These are phyloP conservation scores for Linnemannia elongata DNA, from an alignment of 192 early-diverging fungal species.

Conservation along the genomic window DNA sequence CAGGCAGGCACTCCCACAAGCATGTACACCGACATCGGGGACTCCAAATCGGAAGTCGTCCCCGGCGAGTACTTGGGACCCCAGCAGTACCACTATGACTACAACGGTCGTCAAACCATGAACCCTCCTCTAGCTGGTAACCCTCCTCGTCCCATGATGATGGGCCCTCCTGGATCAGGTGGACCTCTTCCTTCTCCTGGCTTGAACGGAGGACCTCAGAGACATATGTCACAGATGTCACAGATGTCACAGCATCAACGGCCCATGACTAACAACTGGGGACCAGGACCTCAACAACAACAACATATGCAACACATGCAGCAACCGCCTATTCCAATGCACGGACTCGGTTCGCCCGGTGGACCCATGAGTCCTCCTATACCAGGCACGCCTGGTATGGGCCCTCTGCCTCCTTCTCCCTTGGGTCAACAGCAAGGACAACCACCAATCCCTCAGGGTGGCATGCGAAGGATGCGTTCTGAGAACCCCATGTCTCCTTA, in stretches of 20 bases:
- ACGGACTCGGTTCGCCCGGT: slow-evolving; percentile 6
- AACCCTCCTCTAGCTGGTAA: slow-evolving; percentile 42
- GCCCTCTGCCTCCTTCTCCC: background rate
- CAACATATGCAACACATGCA: slow-evolving; percentile 10
- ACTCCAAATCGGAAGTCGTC: slow-evolving; percentile 26
- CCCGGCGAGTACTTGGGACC: slow-evolving; percentile 45
- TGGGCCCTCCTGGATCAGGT: slow-evolving; percentile 12
- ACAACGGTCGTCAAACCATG: slow-evolving; percentile 48
- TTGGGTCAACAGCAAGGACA: background rate
- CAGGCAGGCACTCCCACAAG: background rate
- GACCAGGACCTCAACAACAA: slow-evolving; percentile 2
- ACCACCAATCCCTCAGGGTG: background rate
- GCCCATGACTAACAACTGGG: slow-evolving; percentile 22
- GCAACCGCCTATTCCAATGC: background rate
- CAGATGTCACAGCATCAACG: slow-evolving; percentile 5
- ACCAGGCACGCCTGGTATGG: background rate
- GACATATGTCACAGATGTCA: slow-evolving; percentile 23
- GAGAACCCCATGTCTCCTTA: slow-evolving; percentile 25
- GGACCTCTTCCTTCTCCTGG: background rate
- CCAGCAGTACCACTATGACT: slow-evolving; percentile 55
- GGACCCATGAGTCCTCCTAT: slow-evolving; percentile 8
- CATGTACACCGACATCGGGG: slow-evolving; percentile 19
- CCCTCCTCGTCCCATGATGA: slow-evolving; percentile 38
- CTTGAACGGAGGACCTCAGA: slow-evolving; percentile 10
- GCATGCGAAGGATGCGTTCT: slow-evolving; percentile 24